Conservation (phyloP, 805 yeast species). For the Teunomyces panamensis region DNA sequence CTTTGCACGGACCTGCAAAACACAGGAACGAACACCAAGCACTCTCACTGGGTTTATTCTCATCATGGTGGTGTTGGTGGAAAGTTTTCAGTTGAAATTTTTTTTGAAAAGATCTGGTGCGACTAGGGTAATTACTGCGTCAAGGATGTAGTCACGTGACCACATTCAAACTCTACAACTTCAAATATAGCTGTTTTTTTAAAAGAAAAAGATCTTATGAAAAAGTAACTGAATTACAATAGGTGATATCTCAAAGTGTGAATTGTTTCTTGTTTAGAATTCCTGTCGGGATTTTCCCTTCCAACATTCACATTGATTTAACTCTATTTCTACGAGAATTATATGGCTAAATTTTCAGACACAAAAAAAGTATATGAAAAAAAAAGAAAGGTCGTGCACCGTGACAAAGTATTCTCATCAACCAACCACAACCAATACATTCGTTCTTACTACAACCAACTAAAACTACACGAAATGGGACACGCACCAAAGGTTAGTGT, state of each 20-base stretch:
- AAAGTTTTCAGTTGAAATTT: conserved; percentile 7
- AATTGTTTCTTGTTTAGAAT: neutral
- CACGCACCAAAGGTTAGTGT: conserved; percentile 41
- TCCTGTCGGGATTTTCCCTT: neutral
- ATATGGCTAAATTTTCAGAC: no score
- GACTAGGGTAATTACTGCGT: neutral
- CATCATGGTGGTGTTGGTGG: conserved; percentile 5
- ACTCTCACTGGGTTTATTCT: conserved; percentile 3
- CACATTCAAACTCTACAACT: no score
- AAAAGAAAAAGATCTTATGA: no score
- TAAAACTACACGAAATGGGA: conserved; percentile 8
- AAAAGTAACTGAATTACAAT: no score
- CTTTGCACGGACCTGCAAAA: neutral
- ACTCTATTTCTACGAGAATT: no score
- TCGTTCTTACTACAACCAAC: conserved; percentile 2
- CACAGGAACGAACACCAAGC: neutral
- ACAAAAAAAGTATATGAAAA: neutral
- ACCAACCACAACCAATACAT: conserved; percentile 8
- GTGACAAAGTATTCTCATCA: neutral
- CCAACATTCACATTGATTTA: no score
- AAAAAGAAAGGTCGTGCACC: neutral
- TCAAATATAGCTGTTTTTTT: no score
- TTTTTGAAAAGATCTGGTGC: neutral
- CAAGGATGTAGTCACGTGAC: neutral
- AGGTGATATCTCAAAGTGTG: no score